Percentiles rank a stretch among this genome's conserved stretches.
Evolutionary conservation across 768 basidiomycete species (phyloP).

Genomic region (Mrakia gelida): DNA sequence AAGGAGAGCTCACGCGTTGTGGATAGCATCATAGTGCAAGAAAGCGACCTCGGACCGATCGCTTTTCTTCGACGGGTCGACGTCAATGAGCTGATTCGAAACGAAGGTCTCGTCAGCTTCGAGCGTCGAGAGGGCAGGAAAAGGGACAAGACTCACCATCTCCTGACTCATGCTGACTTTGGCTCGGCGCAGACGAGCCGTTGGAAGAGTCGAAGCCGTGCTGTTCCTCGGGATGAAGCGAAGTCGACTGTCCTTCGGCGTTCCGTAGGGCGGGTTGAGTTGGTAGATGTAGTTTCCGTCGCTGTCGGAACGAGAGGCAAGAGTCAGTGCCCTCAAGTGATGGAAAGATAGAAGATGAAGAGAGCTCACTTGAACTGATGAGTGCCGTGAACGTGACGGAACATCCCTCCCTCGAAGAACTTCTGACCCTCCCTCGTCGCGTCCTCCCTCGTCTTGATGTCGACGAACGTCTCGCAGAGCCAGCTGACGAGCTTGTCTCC

Average conservation of each 20-base stretch:
- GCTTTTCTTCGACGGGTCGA: conserved; percentile 58
- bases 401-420: conserved; percentile 72
- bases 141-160: conserved; percentile 43
- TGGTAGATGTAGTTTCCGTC: conserved; percentile 32
- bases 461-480: conserved; percentile 80
- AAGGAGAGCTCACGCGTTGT: conserved; percentile 53
- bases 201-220: background rate
- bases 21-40: conserved; percentile 89
- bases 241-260: conserved; percentile 17
- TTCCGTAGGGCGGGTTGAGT: conserved; percentile 25
- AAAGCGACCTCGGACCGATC: conserved; percentile 83
- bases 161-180: conserved; percentile 64
- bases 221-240: conserved; percentile 15
- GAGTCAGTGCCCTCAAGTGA: no score
- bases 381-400: conserved; percentile 45
- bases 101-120: no score
- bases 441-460: conserved; percentile 75
- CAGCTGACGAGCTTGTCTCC: conserved; percentile 87
- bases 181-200: conserved; percentile 4
- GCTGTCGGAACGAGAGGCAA: background rate
- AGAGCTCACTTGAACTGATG: conserved; percentile 27
- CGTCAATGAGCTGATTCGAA: conserved; percentile 60
- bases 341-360: background rate
- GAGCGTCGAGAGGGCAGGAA: background rate
- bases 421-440: conserved; percentile 72